phyloP scores from a whole-genome alignment of 768 basidiomycete genomes.

The Mycena floridula region DNA sequence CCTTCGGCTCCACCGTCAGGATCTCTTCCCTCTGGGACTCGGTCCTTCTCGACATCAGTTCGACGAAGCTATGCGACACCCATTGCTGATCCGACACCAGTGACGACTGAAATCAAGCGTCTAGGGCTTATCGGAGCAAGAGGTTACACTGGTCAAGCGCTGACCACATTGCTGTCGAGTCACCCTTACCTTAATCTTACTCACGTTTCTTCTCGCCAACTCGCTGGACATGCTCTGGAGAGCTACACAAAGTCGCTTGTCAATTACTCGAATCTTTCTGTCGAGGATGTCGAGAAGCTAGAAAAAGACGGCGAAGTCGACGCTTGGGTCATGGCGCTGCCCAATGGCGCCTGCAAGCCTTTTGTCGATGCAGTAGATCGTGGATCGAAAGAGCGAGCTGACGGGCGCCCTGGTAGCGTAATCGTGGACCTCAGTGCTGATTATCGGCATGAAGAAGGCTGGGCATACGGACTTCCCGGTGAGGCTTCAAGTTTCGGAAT shows the following conservation, averaged over 20 bases:
- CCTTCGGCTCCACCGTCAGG: slow-evolving; percentile 51
- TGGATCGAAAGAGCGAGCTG: slow-evolving; percentile 55
- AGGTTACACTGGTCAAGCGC: slow-evolving; percentile 91
- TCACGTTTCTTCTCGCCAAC: slow-evolving; percentile 96
- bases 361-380: slow-evolving; percentile 93
- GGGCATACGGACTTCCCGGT: slow-evolving; percentile 99
- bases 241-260: slow-evolving; percentile 76
- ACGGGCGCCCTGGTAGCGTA: slow-evolving; percentile 51
- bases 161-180: slow-evolving; percentile 78
- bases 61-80: slow-evolving; percentile 79
- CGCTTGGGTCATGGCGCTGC: slow-evolving; percentile 98
- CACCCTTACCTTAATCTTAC: slow-evolving; percentile 87
- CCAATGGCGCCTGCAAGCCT: slow-evolving; percentile 95
- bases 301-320: slow-evolving; percentile 89
- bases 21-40: slow-evolving; percentile 31
- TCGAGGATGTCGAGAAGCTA: slow-evolving; percentile 78
- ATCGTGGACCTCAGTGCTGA: slow-evolving; percentile 93
- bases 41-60: slow-evolving; percentile 55
- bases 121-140: slow-evolving; percentile 95
- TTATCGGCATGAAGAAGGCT: slow-evolving; percentile 94
- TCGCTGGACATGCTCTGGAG: slow-evolving; percentile 74
- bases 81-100: slow-evolving; percentile 26
- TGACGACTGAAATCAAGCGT: slow-evolving; percentile 69
- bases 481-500: slow-evolving; percentile 38
- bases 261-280: slow-evolving; percentile 74